phyloP scores from a whole-genome alignment of 2,329 filamentous ascomycete species.

The Sphaerulina musiva region DNA sequence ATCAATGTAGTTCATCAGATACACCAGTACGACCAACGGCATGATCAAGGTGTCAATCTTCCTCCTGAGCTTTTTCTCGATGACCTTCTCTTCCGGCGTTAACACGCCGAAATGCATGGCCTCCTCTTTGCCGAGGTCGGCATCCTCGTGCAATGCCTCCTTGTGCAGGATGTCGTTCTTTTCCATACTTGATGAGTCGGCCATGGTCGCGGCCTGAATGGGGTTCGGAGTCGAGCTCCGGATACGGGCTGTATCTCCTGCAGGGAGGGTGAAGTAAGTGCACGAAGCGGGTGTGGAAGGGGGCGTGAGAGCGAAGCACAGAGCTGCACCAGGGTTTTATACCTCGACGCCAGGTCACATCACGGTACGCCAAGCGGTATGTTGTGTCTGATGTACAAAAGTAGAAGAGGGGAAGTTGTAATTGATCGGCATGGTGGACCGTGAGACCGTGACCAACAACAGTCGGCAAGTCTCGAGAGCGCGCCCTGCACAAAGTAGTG shows the following conservation, averaged over 20 bases:
- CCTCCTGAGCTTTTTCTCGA: slow-evolving; percentile 55
- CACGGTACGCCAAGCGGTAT: slow-evolving; percentile 5
- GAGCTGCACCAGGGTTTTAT: slow-evolving; percentile 1
- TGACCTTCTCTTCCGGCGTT: slow-evolving; percentile 29
- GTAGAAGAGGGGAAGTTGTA: slow-evolving; percentile 12
- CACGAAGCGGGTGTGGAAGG: neutral
- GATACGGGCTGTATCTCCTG: neutral
- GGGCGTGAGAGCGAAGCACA: neutral
- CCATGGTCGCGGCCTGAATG: neutral
- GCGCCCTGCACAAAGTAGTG: slow-evolving; percentile 6
- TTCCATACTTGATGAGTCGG: slow-evolving; percentile 10
- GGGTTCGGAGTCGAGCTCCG: neutral
- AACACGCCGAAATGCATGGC: slow-evolving; percentile 25
- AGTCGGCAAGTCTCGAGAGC: neutral
- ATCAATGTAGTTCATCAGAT: slow-evolving; percentile 33
- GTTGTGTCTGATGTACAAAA: neutral
- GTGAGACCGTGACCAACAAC: neutral
- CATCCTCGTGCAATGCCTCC: slow-evolving; percentile 23
- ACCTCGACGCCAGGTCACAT: neutral
- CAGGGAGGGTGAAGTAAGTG: neutral
- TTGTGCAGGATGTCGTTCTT: slow-evolving; percentile 22
- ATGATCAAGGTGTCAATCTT: slow-evolving; percentile 66
- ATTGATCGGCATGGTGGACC: neutral
- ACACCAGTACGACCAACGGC: slow-evolving; percentile 63
- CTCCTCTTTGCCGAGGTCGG: slow-evolving; percentile 18